phyloP scores from a whole-genome alignment of 768 basidiomycete genomes.

The Mycena vitilis region DNA sequence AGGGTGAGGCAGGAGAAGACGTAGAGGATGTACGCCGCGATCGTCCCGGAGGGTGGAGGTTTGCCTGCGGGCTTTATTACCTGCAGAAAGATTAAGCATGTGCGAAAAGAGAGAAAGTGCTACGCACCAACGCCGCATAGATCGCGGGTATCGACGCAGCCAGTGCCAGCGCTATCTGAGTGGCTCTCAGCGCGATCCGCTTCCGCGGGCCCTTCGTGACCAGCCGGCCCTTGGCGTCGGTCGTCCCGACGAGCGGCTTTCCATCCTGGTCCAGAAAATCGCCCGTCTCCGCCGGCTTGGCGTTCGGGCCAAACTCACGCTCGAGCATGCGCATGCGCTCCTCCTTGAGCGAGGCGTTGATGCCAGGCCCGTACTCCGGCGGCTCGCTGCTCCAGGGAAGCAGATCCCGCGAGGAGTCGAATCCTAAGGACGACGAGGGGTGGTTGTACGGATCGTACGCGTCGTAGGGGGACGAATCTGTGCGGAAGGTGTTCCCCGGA shows the following conservation, averaged over 20 bases:
- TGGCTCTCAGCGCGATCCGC: slow-evolving; percentile 58
- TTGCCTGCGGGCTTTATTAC: slow-evolving; percentile 63
- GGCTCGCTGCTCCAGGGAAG: slow-evolving; percentile 67
- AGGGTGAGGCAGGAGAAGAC: slow-evolving; percentile 65
- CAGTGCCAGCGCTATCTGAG: slow-evolving; percentile 63
- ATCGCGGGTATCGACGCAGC: slow-evolving; percentile 66
- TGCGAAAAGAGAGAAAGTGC: neutral
- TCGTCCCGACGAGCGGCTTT: slow-evolving; percentile 66
- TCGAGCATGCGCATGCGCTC: slow-evolving; percentile 80
- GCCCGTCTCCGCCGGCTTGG: slow-evolving; percentile 41
- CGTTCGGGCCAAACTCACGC: slow-evolving; percentile 68
- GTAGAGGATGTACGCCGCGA: slow-evolving; percentile 69
- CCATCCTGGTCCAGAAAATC: slow-evolving; percentile 57
- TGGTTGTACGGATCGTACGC: slow-evolving; percentile 47
- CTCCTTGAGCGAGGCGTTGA: slow-evolving; percentile 68
- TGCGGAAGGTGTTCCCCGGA: slow-evolving; percentile 40
- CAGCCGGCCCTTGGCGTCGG: slow-evolving; percentile 66
- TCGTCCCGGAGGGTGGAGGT: slow-evolving; percentile 66
- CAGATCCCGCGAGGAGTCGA: slow-evolving; percentile 55
- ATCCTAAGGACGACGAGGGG: slow-evolving; percentile 49
- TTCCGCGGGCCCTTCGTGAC: slow-evolving; percentile 74
- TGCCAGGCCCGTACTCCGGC: slow-evolving; percentile 52
- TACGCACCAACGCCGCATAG: slow-evolving; percentile 71
- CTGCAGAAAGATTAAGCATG: slow-evolving; percentile 46
- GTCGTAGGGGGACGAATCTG: slow-evolving; percentile 37